Conservation (phyloP, 352 stramenopile species). For the Phytophthora vignae region DNA sequence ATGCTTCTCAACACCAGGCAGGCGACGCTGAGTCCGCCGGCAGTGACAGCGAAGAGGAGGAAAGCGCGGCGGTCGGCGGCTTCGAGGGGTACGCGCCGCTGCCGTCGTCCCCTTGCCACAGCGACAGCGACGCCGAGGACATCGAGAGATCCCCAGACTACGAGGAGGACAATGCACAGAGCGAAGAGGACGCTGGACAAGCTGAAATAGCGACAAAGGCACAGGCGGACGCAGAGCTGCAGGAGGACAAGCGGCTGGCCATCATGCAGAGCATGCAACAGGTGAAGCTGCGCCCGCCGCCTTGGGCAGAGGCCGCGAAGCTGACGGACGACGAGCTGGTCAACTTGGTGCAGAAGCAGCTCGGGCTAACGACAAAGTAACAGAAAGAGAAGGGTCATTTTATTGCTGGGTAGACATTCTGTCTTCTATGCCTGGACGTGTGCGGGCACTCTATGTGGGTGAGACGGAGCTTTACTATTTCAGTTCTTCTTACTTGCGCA, state of each 20-base stretch:
- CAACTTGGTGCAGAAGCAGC: slow-evolving; percentile 53
- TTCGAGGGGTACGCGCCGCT: slow-evolving; percentile 42
- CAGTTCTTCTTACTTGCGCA: slow-evolving; percentile 30
- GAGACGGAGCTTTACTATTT: neutral
- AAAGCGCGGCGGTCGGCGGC: slow-evolving; percentile 34
- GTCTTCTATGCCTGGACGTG: slow-evolving; percentile 13
- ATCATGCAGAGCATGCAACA: slow-evolving; percentile 72
- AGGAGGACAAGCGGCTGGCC: slow-evolving; percentile 37
- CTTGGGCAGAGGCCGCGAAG: slow-evolving; percentile 48
- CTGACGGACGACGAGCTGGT: slow-evolving; percentile 69
- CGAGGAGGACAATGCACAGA: slow-evolving; percentile 24
- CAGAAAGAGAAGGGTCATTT: slow-evolving; percentile 6
- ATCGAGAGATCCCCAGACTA: slow-evolving; percentile 9
- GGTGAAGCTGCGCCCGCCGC: slow-evolving; percentile 53
- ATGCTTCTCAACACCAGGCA: neutral
- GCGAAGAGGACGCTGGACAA: slow-evolving; percentile 6
- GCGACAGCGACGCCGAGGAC: slow-evolving; percentile 35
- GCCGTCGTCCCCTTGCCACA: slow-evolving; percentile 41
- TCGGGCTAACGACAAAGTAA: slow-evolving; percentile 25
- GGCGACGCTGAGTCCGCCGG: slow-evolving; percentile 21
- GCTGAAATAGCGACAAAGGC: neutral
- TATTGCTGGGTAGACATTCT: slow-evolving; percentile 16
- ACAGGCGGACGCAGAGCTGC: slow-evolving; percentile 27
- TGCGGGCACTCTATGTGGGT: slow-evolving; percentile 1
- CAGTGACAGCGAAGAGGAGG: slow-evolving; percentile 29